These are phyloP conservation scores for Penicillium sp. DNA, from an alignment of 2,329 filamentous ascomycete species.

Conservation along the genomic window DNA sequence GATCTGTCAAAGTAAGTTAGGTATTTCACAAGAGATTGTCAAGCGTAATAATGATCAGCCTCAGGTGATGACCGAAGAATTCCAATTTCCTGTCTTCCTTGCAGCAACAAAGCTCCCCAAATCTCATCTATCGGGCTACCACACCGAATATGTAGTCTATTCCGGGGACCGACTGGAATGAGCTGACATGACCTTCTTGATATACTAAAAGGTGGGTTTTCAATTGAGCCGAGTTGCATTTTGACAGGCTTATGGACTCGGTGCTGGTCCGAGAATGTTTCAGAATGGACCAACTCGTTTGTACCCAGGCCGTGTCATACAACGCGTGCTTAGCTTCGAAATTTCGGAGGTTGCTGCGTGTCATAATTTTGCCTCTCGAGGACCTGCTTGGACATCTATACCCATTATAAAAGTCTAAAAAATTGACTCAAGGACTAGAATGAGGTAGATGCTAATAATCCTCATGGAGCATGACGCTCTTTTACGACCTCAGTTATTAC, in stretches of 20 bases:
- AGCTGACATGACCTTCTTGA: background rate
- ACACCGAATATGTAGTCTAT: background rate
- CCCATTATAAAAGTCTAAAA: background rate
- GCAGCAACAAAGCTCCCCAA: background rate
- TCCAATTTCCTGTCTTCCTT: background rate
- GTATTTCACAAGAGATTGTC: background rate
- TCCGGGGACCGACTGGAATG: background rate
- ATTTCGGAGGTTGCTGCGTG: background rate
- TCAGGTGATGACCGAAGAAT: background rate
- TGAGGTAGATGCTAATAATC: background rate
- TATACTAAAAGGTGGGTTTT: background rate
- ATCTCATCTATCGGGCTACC: background rate
- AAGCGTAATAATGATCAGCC: background rate
- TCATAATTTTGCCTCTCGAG: no score
- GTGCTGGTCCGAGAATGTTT: background rate
- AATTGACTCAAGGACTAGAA: background rate
- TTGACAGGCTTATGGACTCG: background rate
- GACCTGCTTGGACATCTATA: background rate
- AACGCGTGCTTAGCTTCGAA: background rate
- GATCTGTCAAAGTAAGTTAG: background rate
- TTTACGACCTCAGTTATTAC: background rate
- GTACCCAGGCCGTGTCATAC: background rate
- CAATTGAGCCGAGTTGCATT: background rate
- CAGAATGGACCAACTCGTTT: background rate
- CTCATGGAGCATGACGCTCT: background rate